Evolutionary conservation across 2,329 filamentous ascomycete species (phyloP), one percentile per base, ranked within the genome.

Genomic region (Epichloe baconii): DNA sequence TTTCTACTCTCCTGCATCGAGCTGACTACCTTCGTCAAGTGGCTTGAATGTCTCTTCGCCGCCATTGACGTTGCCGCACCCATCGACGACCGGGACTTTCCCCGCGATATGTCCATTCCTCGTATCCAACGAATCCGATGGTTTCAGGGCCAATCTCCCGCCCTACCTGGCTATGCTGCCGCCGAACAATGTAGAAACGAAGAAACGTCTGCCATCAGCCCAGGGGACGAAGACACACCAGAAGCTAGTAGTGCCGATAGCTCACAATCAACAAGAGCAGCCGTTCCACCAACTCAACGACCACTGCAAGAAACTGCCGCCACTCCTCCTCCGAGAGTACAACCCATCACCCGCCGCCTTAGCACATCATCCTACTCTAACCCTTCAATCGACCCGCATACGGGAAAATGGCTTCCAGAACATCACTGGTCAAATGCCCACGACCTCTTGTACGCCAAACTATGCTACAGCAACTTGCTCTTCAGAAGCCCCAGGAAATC

Each of bases 41-140:
- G 85, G 82, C 68, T 88, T 2, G 81, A 87, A 60, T 72, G 73
- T 3, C 68, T 87, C 10, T 85, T 83, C 59, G 82, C 83, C n/a
- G 84, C 82, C 45, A 85, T 89, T 53, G 82, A 87, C 59, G 77
- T 89, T 19, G 79, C 84, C 12, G 72, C 78, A 0, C 79, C 83
- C 1, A 74, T 88, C 40, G 85, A 89, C 57, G 85, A 88, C 56
- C 78, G 86, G 45, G 75, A 79, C 43, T 76, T 82, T 49, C 79
- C 79, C 3, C 70, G 74, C 42, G 80, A 83, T 58, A 77, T 80
- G 64, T 80, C 77, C 37, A 75, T 82, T 48, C 79, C 80, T 10
- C 70, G 77, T n/a, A 68, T 76, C 42, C 75, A 77, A 57, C 67
- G 75, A 35, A 69, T 76, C 54, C 72, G 73, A 44, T 78, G 73